phyloP scores from a whole-genome alignment of 345 rosid species.

The Heritiera littoralis region DNA sequence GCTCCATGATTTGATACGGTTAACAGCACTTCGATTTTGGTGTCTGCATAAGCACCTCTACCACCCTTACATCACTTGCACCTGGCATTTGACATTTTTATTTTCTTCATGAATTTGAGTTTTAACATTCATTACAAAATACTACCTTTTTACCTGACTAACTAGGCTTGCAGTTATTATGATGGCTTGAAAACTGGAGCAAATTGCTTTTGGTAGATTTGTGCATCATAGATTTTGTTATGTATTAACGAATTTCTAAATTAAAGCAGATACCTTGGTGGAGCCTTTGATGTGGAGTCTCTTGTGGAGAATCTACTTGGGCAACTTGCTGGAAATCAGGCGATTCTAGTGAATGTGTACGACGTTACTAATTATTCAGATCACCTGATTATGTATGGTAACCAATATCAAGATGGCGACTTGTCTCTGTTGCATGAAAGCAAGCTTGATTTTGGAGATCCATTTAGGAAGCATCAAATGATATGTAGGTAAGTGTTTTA shows the following conservation, averaged over 20 bases:
- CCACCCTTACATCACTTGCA: neutral
- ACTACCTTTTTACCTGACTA: neutral
- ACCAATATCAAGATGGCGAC: constrained; percentile 79
- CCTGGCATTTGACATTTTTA: neutral
- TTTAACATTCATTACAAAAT: neutral
- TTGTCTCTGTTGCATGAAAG: constrained; percentile 70
- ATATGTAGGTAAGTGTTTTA: constrained; percentile 67
- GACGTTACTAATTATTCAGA: constrained; percentile 85
- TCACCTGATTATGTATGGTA: constrained; percentile 89
- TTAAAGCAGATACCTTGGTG: constrained; percentile 84
- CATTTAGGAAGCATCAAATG: constrained; percentile 92
- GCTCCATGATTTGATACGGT: constrained; percentile 3
- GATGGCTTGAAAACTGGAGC: neutral
- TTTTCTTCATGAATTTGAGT: neutral
- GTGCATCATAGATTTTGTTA: neutral
- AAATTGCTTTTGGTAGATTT: neutral
- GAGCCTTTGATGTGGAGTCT: constrained; percentile 99
- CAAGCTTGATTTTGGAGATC: constrained; percentile 94
- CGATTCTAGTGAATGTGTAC: constrained; percentile 83
- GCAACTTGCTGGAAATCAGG: constrained; percentile 96
- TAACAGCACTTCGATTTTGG: neutral
- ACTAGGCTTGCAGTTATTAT: neutral
- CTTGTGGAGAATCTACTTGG: constrained; percentile 97
- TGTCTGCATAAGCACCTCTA: neutral
- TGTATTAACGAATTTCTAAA: constrained; percentile 18